phyloP scores from a whole-genome alignment of 1,284 basidiomycete species.

The Puccinia coronata region DNA sequence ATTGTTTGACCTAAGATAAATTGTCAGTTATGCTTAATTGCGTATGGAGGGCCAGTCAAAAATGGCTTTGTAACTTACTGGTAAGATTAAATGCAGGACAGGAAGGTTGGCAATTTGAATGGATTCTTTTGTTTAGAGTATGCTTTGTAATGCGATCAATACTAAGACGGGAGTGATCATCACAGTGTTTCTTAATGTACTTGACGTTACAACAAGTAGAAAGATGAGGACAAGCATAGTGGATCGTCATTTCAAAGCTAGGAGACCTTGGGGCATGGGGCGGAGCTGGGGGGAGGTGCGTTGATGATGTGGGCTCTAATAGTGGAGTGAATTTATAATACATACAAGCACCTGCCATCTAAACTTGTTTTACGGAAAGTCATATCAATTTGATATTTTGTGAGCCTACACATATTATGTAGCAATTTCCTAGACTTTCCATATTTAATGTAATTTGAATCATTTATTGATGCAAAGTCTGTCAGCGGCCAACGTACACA shows the following conservation, averaged over 20 bases:
- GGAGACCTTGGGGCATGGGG: background rate
- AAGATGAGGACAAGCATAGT: conserved; percentile 5
- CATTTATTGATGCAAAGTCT: too few species aligned
- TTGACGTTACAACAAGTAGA: background rate
- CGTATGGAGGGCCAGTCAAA: background rate
- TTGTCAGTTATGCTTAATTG: background rate
- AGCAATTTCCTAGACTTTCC: too few species aligned
- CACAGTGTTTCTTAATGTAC: background rate
- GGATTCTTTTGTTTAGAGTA: background rate
- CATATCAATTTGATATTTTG: too few species aligned
- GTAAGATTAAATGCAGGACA: background rate
- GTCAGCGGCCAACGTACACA: too few species aligned
- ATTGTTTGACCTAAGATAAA: background rate
- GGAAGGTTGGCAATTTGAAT: background rate
- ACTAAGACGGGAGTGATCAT: background rate
- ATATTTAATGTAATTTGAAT: too few species aligned
- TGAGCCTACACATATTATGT: too few species aligned
- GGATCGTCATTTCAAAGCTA: background rate
- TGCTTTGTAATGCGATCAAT: background rate
- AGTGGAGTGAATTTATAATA: too few species aligned
- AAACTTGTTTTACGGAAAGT: too few species aligned
- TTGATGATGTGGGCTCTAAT: too few species aligned
- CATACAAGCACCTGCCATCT: too few species aligned
- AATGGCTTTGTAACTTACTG: background rate
- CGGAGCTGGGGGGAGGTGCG: too few species aligned